Base-by-base conservation (phyloP, 441 rosid genomes). In the Oxalis stricta region DNA sequence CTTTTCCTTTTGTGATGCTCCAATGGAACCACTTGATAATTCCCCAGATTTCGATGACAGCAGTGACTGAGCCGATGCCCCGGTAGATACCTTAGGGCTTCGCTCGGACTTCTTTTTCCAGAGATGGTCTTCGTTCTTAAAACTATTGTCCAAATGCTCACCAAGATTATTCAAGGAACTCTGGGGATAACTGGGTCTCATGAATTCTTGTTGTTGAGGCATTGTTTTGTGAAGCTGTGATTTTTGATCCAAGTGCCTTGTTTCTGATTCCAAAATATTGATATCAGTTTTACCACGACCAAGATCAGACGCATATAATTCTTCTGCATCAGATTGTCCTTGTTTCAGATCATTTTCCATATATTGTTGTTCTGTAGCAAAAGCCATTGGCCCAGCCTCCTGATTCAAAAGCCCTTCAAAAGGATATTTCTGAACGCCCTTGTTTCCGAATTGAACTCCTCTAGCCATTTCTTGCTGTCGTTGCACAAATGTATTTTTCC, bases 31-130 rank as follows among this genome's bases (percentile, higher is more conserved):
- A 61, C 76, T 77, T 28, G 99, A 92, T 59, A 87, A 82, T 55
- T 92, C 97, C 40, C 97, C 99, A 51, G 99, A 87, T 70, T 76
- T 92, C 46, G 99, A 82, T 37, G 99, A 84, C 46, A 79, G 65
- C 33, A 97, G 97, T 41, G 99, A 87, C 35, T 87, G 97, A 53
- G 84, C 77, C 64, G 79, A 64, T 37, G 72, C 72, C 49, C 99
- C 95, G 33, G 75, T 49, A 14, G 97, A 82, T 61, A 84, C 40
- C 33, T 83, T 72, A 28, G 99, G 99, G 59, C 97, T 92, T 60
- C 82, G 99, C 34, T 55, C 89, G 2, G 79, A 38, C 64, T 87
- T 75, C 71, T 87, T 75, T 66, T 73, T 77, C 44, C 64, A 73
- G 54, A 71, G 66, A 21, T 68, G 96, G 26, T 91, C 93, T 58